Percentiles rank a stretch among this genome's conserved stretches.
phyloP scores from a whole-genome alignment of 2,329 filamentous ascomycete genomes.

The Teratosphaeria gauchensis region DNA sequence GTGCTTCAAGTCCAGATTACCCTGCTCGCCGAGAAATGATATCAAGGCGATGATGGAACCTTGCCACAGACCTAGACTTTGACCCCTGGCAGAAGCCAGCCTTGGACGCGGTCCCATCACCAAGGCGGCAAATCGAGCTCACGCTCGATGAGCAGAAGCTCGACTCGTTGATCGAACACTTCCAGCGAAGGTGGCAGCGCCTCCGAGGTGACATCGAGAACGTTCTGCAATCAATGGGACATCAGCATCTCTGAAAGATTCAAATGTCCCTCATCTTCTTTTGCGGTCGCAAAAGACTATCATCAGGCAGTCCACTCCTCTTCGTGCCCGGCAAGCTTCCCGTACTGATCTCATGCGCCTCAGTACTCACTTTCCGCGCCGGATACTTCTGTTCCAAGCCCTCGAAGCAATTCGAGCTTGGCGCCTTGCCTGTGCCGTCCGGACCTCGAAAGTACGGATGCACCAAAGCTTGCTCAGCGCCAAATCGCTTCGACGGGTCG shows the following conservation, averaged over 20 bases:
- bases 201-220: background rate
- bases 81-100: background rate
- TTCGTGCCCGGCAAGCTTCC: constrained; percentile 86
- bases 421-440: constrained; percentile 25
- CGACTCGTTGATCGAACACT: background rate
- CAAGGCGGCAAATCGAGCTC: background rate
- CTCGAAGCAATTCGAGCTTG: constrained; percentile 81
- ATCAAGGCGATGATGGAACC: background rate
- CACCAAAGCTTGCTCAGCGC: constrained; percentile 77
- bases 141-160: background rate
- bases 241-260: background rate
- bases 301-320: constrained; percentile 74
- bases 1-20: background rate
- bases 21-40: background rate
- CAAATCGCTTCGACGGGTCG: constrained; percentile 79
- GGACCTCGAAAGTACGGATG: constrained; percentile 68
- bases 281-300: constrained; percentile 52
- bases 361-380: constrained; percentile 77
- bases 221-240: background rate
- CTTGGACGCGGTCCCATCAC: background rate
- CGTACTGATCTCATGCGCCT: constrained; percentile 92
- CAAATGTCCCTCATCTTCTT: constrained; percentile 45
- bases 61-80: background rate
- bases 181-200: background rate
- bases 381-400: constrained; percentile 84